phyloP scores from a whole-genome alignment of 352 stramenopile species.

The Globisporangium uncinulatum region DNA sequence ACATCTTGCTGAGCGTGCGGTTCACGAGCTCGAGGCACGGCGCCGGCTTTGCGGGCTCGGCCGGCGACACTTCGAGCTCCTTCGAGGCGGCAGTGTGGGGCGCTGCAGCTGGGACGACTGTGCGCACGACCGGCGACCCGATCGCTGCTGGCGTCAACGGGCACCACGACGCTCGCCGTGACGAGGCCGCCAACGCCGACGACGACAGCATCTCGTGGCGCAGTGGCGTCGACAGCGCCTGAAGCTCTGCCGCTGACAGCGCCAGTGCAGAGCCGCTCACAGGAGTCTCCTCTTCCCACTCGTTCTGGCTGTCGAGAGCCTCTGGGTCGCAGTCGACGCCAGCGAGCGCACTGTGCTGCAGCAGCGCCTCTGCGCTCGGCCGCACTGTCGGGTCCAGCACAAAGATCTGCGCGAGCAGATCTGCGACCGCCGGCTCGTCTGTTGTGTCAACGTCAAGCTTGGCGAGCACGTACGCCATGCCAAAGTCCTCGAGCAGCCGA shows the following conservation, averaged over 20 bases:
- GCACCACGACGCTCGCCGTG: neutral
- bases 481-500: constrained; percentile 45
- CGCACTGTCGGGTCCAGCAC: constrained; percentile 41
- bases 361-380: constrained; percentile 30
- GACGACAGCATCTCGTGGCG: neutral
- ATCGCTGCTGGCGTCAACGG: neutral
- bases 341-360: constrained; percentile 28
- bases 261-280: neutral
- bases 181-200: neutral
- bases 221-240: neutral
- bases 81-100: constrained; percentile 1
- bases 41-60: constrained; percentile 1
- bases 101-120: constrained; percentile 2
- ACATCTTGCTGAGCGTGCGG: constrained; percentile 6
- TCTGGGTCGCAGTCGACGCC: constrained; percentile 3
- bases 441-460: constrained; percentile 52
- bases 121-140: constrained; percentile 5
- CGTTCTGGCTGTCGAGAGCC: neutral
- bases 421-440: constrained; percentile 29
- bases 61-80: constrained; percentile 10
- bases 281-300: neutral
- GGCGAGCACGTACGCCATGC: constrained; percentile 60
- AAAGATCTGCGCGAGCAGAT: constrained; percentile 53
- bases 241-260: neutral
- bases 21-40: constrained; percentile 4